Base-by-base conservation (phyloP, 805 yeast species). In the Saccharomyces kudriavzevii region DNA sequence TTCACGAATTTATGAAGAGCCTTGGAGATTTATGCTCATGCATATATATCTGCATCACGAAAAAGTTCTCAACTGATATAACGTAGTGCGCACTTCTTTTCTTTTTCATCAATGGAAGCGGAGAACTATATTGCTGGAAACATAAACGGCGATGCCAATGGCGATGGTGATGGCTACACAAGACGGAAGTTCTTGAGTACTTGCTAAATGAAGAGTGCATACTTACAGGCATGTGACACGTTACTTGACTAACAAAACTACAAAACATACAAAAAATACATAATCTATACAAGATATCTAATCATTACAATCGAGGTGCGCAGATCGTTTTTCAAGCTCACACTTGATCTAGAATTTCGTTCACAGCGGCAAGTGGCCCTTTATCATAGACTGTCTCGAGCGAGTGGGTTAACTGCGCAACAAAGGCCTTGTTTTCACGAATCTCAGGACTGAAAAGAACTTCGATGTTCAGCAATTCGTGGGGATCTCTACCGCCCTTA, bases 401-500 rank as follows among this genome's bases (percentile, higher is more conserved):
- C 10, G 51, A 49, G 25, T 35, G 27, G 5, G 54, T 47, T 24
- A 51, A 40, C 13, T 51, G 28, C 17, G 26, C 30, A 28, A 51
- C 51, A 20, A 51, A 51, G 8, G 20, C 51, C 26, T 51, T 26
- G 43, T 49, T 52, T 0, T 40, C 47, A 43, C 52, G 45, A 17
- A 52, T n/a, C 6, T 52, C 54, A 17, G 52, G 30, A 24, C 29
- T 43, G 30, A 52, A 49, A n/a, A 52, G 48, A 2, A 40, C 30
- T 17, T 49, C 30, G 30, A 52, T 49, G 30, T 45, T 25, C 20
- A 52, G 45, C 45, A 52, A 20, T 20, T 31, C 30, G n/a, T 40
- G 20, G 14, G 54, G 54, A 29, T 52, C 45, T n/a, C 17, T 40
- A 17, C 54, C 54, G 28, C 54, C 54, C 45, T 49, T 25, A 9